These are phyloP conservation scores for Yamadazyma endophytica DNA, from an alignment of 805 yeast species.

Conservation along the genomic window DNA sequence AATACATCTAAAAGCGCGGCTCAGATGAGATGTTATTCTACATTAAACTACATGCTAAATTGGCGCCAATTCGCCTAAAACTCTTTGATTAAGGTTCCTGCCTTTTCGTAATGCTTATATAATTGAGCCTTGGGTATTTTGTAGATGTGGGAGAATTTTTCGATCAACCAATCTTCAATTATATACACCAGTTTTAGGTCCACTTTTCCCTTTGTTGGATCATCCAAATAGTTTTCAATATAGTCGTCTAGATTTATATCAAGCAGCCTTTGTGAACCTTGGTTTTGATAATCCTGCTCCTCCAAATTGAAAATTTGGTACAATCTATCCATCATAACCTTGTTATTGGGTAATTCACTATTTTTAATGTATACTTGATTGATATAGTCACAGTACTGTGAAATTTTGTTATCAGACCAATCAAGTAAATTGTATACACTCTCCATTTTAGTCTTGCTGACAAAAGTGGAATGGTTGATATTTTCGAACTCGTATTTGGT, in stretches of 20 bases:
- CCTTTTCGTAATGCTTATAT: neutral
- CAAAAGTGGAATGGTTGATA: slow-evolving; percentile 4
- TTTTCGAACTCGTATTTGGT: slow-evolving; percentile 5
- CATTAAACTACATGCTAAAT: neutral
- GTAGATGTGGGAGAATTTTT: slow-evolving; percentile 3
- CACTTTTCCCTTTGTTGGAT: no score
- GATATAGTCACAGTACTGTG: slow-evolving; percentile 50
- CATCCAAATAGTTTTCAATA: neutral
- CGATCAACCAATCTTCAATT: slow-evolving; percentile 6
- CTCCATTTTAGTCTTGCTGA: slow-evolving; percentile 7
- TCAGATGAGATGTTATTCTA: neutral
- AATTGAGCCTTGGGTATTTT: no score
- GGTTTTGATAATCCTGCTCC: neutral
- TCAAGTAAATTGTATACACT: slow-evolving; percentile 26
- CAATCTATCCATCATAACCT: slow-evolving; percentile 27
- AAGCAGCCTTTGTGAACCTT: no score
- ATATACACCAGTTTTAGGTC: no score
- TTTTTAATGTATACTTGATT: slow-evolving; percentile 25
- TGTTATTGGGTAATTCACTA: slow-evolving; percentile 2
- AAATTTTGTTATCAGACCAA: slow-evolving; percentile 47
- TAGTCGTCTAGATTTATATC: neutral
- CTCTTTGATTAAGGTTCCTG: neutral
- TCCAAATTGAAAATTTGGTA: slow-evolving; percentile 27
- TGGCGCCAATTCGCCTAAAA: neutral
- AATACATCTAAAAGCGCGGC: no score